Base-by-base conservation (phyloP, 495 filamentous ascomycete species). In the Aspergillus sclerotiicarbonarius region DNA sequence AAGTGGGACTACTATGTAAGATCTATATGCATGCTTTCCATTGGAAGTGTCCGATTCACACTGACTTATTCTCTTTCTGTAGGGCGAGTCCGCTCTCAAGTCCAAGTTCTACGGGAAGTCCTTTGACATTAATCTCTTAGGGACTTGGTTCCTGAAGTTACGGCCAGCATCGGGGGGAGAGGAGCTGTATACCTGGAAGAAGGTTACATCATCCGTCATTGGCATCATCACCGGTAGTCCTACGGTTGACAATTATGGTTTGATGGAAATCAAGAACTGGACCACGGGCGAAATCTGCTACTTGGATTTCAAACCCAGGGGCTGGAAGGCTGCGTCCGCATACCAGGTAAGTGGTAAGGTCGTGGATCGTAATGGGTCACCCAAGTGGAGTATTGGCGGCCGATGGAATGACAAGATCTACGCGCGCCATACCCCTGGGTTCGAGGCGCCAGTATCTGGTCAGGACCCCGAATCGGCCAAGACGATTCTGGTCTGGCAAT, bases 401-500 rank as follows among this genome's bases (percentile, higher is more conserved):
- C 86, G 91, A 35, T 98, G 94, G 94, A 98, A 97, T 71, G 92
- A 96, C 66, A 94, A 92, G 71, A 87, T 98, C 59, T 98, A 95
- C 72, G 95, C 94, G 9, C 89, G 95, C 32, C 81, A 92, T 51
- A 96, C 92, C 0, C 92, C 93, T 1, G 95, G 93, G 25, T 96
- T 88, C 69, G 91, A 97, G 64, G 89, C 85, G 6, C 72, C 82
- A 1, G 83, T 90, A 39, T 86, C 89, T 45, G 72, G 71, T 9
- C 66, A 75, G 21, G 77, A 82, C 49, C 74, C 74, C 1, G 78
- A 78, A 20, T 79, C 77, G 8, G 70, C 75, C 16, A 85, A 90
- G 76, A 92, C 92, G 2, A 90, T 96, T 76, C 72, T 96, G 10
- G 88, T 98, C 49, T 98, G 94, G 94, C 88, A 98, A 77, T 84